Evolutionary conservation across 306 rosid genomes (phyloP), one percentile per base, ranked within the genome.

Genomic region (Cyclanthera cordifolia): DNA sequence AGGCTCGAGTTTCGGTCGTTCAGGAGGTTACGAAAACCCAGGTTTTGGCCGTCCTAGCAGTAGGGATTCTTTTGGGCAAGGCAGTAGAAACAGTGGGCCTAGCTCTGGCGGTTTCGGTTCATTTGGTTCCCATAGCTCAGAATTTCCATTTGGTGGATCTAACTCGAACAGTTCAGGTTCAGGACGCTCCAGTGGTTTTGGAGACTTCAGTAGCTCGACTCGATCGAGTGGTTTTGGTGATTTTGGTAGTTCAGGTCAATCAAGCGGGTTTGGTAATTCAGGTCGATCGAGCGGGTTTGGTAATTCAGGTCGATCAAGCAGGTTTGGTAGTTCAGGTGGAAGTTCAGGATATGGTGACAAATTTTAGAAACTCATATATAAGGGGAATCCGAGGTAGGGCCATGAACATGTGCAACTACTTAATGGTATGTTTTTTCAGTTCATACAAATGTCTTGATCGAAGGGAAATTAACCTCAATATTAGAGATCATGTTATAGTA

Each of bases 91-190:
- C 65, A 78, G 83, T 69, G 82, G 83, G 50, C 8, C 79, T 50
- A 80, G 34, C 63, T 75, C 79, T 25, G 86, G 84, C 70, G 73
- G 83, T 39, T 80, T 76, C 54, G 83, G 86, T 73, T 57, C 81
- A 49, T 82, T 72, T 66, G 87, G 90, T 55, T 80, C 73, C 51
- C 8, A 74, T 50, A 73, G 78, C 73, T 39, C 83, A 5, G 77
- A 82, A 13, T 81, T 52, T 57, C 73, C 79, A 48, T 75, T 20
- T 73, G 76, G 75, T 72, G 85, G 47, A 43, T 43, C 48, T 50
- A 75, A 78, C 73, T 39, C 83, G 37, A 80, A 79, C 23, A 79
- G 84, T n/a, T 61, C 46, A 61, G 90, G 96, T 54, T 81, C 75
- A 0, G 64, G 82, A 68, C 73, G 80, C 32, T 79, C 88, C 39